phyloP scores from a whole-genome alignment of 768 basidiomycete genomes.

The Russula virescens region DNA sequence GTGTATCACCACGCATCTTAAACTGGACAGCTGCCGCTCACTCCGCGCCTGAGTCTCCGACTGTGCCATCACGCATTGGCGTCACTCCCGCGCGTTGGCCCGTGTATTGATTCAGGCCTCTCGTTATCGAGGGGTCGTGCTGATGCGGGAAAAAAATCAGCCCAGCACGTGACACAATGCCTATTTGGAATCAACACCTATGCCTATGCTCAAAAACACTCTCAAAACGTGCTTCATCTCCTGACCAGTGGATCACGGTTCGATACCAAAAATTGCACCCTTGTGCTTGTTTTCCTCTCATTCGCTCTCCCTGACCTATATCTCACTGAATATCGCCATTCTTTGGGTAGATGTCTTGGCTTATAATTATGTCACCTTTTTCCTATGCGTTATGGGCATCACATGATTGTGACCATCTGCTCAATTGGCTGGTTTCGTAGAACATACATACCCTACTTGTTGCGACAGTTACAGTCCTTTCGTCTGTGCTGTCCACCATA shows the following conservation, averaged over 20 bases:
- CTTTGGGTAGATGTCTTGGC: conserved; percentile 18
- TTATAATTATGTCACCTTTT: conserved; percentile 4
- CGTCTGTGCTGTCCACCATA: conserved; percentile 5
- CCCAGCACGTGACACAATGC: not conserved
- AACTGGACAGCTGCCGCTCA: conserved; percentile 10
- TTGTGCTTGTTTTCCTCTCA: not conserved
- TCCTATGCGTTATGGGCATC: not conserved
- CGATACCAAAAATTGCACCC: conserved; percentile 15
- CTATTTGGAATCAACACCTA: not conserved
- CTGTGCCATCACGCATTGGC: conserved; percentile 8
- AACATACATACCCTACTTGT: conserved; percentile 5
- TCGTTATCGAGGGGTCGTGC: not conserved
- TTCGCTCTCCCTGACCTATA: conserved; percentile 8
- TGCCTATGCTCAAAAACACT: not conserved
- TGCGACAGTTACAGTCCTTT: conserved; percentile 1
- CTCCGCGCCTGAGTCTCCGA: conserved; percentile 17
- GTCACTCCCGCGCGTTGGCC: conserved; percentile 16
- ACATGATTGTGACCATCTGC: not conserved
- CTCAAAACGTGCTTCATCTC: conserved; percentile 7
- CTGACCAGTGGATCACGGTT: conserved; percentile 3
- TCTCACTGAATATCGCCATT: conserved; percentile 17
- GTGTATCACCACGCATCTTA: conserved; percentile 22
- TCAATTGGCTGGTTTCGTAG: conserved; percentile 4
- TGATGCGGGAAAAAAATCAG: not conserved
- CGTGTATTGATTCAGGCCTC: conserved; percentile 4